phyloP scores from a whole-genome alignment of 768 basidiomycete genomes.

The Rhodotorula kratochvilovae region DNA sequence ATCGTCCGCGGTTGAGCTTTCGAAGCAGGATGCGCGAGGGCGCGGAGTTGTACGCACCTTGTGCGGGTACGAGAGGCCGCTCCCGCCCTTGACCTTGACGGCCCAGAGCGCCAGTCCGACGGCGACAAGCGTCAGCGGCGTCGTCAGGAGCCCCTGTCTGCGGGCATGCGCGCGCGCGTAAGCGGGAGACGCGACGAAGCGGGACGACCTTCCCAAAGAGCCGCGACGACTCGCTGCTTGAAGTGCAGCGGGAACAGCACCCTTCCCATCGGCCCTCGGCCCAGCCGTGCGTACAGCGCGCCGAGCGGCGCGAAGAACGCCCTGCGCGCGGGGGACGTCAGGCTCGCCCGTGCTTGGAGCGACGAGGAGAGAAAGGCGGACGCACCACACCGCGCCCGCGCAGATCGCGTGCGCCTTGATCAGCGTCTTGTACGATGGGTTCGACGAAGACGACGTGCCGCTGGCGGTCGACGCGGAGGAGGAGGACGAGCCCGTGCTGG shows the following conservation, averaged over 20 bases:
- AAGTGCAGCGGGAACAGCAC: conserved; percentile 27
- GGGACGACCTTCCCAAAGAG: background rate
- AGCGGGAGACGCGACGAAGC: background rate
- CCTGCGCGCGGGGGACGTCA: background rate
- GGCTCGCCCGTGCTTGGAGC: background rate
- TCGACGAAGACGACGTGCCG: background rate
- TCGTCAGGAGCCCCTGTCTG: conserved; percentile 12
- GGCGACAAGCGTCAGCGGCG: conserved; percentile 4
- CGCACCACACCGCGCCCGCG: conserved; percentile 19
- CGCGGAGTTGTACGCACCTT: background rate
- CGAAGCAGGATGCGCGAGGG: no score
- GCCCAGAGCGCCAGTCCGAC: conserved; percentile 10
- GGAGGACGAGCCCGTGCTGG: background rate
- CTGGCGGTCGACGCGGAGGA: background rate
- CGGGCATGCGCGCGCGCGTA: no score
- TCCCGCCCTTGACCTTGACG: conserved; percentile 1
- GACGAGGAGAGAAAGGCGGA: background rate
- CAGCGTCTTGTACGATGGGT: background rate
- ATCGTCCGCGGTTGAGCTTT: background rate
- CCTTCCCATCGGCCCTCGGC: background rate
- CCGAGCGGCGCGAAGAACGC: conserved; percentile 17
- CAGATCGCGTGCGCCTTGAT: conserved; percentile 19
- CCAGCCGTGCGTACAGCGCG: conserved; percentile 22
- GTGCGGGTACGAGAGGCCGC: conserved; percentile 8
- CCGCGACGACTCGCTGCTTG: background rate